phyloP scores from a whole-genome alignment of 441 rosid species.

The Croton setiger region DNA sequence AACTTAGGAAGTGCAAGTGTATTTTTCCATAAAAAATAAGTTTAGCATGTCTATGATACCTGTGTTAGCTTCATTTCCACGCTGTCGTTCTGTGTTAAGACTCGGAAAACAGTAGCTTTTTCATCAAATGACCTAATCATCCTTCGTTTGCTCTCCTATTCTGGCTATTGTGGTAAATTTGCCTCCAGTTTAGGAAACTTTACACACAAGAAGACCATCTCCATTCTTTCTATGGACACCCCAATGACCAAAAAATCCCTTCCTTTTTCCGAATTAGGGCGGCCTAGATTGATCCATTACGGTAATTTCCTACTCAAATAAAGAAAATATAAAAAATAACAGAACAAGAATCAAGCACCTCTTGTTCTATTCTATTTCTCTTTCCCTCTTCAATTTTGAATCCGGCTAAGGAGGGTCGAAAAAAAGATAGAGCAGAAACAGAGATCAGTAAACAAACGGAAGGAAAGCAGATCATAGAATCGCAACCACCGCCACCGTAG shows the following conservation, averaged over 20 bases:
- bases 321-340: background rate
- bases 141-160: background rate
- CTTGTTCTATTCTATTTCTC: too few relatives aligned
- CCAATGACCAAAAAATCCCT: constrained; percentile 17
- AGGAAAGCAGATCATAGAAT: background rate
- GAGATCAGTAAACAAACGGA: background rate
- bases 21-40: background rate
- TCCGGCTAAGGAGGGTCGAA: constrained; percentile 4
- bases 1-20: too few relatives aligned
- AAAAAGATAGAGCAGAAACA: background rate
- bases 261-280: background rate
- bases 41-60: background rate
- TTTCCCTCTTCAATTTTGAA: constrained; percentile 48
- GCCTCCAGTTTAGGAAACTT: background rate
- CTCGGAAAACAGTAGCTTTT: background rate
- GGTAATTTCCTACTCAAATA: constrained; percentile 18
- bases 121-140: constrained; percentile 3
- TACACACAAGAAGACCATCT: background rate
- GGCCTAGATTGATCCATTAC: background rate
- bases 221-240: background rate
- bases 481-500: background rate
- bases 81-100: constrained; percentile 23
- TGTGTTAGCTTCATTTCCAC: constrained; percentile 27
- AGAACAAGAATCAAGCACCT: too few relatives aligned
- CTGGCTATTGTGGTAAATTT: background rate